phyloP scores from a whole-genome alignment of 257 asterid species.

The Leptodermis oblonga region DNA sequence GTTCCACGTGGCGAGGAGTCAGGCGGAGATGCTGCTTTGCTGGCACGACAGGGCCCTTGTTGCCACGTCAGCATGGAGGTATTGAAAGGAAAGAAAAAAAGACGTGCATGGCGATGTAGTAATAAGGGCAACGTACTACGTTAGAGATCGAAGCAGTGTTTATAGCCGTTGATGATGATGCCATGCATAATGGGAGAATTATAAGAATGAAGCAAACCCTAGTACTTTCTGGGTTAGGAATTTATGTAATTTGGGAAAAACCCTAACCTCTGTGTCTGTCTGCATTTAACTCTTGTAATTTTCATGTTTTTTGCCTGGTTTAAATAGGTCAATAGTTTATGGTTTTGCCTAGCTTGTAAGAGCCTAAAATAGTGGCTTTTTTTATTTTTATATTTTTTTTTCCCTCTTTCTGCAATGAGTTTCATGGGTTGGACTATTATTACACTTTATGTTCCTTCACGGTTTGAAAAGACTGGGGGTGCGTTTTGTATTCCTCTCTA shows the following conservation, averaged over 20 bases:
- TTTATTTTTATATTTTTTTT: neutral
- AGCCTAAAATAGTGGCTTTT: neutral
- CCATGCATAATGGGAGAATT: neutral
- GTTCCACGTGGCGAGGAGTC: constrained; percentile 77
- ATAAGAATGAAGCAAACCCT: neutral
- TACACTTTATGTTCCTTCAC: too few relatives aligned
- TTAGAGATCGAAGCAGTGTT: constrained; percentile 12
- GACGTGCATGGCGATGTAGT: too few relatives aligned
- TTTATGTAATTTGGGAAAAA: constrained; percentile 8
- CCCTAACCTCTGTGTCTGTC: constrained; percentile 2
- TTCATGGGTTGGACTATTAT: neutral
- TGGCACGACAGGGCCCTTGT: constrained; percentile 87
- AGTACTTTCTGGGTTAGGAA: constrained; percentile 14
- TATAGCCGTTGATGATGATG: neutral
- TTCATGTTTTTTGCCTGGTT: constrained; percentile 5
- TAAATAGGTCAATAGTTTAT: neutral
- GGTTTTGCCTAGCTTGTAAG: neutral
- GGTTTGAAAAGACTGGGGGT: too few relatives aligned
- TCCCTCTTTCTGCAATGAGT: neutral
- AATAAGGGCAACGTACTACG: neutral
- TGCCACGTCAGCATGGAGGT: constrained; percentile 96
- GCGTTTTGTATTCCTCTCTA: too few relatives aligned
- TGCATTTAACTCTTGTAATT: neutral
- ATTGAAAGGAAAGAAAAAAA: too few relatives aligned
- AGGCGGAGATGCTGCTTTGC: constrained; percentile 95